These are phyloP conservation scores for Aspergillus fumigatiaffinis DNA, from an alignment of 2,329 filamentous ascomycete species.

Conservation along the genomic window DNA sequence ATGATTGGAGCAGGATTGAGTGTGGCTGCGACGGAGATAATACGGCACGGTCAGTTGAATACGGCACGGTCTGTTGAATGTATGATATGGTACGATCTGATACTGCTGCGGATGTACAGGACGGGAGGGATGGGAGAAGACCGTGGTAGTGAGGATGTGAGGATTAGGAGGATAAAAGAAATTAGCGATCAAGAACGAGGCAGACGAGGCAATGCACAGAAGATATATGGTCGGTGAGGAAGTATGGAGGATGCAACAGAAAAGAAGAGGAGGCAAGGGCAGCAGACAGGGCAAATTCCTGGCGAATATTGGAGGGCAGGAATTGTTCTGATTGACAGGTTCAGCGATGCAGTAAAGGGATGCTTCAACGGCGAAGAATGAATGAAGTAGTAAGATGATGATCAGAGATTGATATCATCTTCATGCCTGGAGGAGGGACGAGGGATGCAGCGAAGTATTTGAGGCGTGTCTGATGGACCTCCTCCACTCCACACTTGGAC, in stretches of 20 bases:
- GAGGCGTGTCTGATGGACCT: not conserved
- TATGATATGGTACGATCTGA: not conserved
- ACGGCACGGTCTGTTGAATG: not conserved
- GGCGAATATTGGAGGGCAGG: conserved; percentile 1
- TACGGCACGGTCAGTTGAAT: not conserved
- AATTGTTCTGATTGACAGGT: not conserved
- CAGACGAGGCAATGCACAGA: conserved; percentile 8
- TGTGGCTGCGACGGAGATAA: not conserved
- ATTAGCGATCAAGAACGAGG: not conserved
- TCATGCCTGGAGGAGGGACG: not conserved
- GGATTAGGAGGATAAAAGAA: conserved; percentile 1
- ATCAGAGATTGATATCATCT: not conserved
- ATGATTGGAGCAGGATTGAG: not conserved
- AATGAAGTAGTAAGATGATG: not conserved
- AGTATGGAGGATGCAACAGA: not conserved
- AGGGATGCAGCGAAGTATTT: not conserved
- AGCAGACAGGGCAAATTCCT: not conserved
- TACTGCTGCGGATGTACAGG: not conserved
- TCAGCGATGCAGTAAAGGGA: not conserved
- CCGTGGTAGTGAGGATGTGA: not conserved
- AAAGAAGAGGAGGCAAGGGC: conserved; percentile 1
- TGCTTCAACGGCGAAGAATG: not conserved
- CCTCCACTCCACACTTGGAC: not conserved
- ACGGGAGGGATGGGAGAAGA: not conserved
- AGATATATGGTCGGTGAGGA: conserved; percentile 8